Conservation (phyloP, 2,329 filamentous ascomycete species). For the Albophoma yamanashiensis region DNA sequence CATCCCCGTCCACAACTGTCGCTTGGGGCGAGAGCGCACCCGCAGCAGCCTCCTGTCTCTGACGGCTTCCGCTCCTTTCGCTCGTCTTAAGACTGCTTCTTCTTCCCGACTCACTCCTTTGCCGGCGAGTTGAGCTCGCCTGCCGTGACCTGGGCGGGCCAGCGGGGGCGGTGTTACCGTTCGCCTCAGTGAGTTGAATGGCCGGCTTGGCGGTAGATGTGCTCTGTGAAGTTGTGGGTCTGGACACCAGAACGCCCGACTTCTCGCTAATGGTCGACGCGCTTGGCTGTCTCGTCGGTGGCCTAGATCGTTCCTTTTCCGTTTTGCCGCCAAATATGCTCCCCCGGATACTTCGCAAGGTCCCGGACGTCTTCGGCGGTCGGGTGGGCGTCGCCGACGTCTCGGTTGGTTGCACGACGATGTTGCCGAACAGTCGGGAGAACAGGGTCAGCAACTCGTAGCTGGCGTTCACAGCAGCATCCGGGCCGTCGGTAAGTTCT, state of each 20-base stretch:
- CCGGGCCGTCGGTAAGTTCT: slow-evolving; percentile 73
- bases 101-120: slow-evolving; percentile 35
- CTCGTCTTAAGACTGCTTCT: slow-evolving; percentile 43
- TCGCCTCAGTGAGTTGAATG: slow-evolving; percentile 68
- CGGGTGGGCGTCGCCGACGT: slow-evolving; percentile 32
- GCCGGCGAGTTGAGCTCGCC: slow-evolving; percentile 21
- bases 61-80: slow-evolving; percentile 37
- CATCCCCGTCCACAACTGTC: slow-evolving; percentile 38
- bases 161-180: slow-evolving; percentile 23
- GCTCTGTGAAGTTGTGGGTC: slow-evolving; percentile 32
- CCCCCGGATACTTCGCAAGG: slow-evolving; percentile 56
- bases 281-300: slow-evolving; percentile 30
- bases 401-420: slow-evolving; percentile 34
- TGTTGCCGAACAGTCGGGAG: slow-evolving; percentile 60
- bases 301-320: slow-evolving; percentile 33
- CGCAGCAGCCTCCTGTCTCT: slow-evolving; percentile 29
- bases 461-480: slow-evolving; percentile 78
- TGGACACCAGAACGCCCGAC: slow-evolving; percentile 14
- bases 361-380: slow-evolving; percentile 61
- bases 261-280: slow-evolving; percentile 25
- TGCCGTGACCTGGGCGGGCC: slow-evolving; percentile 19
- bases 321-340: slow-evolving; percentile 64
- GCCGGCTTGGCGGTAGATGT: slow-evolving; percentile 44
- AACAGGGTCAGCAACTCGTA: slow-evolving; percentile 79
- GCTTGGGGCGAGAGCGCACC: slow-evolving; percentile 22